Percentiles rank a stretch among this genome's conserved stretches.
Evolutionary conservation across 371 early-diverging fungal species (phyloP).

Genomic region (Gilbertella persicaria): DNA sequence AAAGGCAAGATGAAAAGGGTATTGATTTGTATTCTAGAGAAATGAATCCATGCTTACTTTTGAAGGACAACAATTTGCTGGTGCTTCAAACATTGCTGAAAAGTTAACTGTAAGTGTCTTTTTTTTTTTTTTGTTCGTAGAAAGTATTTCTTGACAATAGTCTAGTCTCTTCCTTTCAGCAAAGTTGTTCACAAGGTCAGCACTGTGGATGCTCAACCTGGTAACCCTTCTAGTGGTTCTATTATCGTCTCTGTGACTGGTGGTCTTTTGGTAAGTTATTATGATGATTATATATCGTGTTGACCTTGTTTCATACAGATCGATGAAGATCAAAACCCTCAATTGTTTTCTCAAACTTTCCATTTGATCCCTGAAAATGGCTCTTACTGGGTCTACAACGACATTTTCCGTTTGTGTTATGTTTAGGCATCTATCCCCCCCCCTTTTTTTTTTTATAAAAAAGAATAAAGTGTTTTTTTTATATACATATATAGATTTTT

Average conservation of each 20-base stretch:
- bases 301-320: too few relatives aligned
- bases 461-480: background rate
- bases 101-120: constrained; percentile 75
- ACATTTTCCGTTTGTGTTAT: constrained; percentile 80
- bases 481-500: constrained; percentile 11
- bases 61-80: constrained; percentile 71
- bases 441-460: background rate
- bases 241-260: constrained; percentile 87
- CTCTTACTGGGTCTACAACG: constrained; percentile 74
- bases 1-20: background rate
- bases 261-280: constrained; percentile 71
- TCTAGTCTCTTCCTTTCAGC: constrained; percentile 82
- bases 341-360: constrained; percentile 85
- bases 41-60: constrained; percentile 83
- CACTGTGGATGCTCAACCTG: constrained; percentile 83
- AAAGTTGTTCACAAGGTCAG: constrained; percentile 67
- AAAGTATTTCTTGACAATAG: constrained; percentile 8
- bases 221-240: constrained; percentile 48
- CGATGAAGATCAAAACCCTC: constrained; percentile 78
- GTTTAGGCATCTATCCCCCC: constrained; percentile 22
- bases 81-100: constrained; percentile 64
- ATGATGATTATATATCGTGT: too few relatives aligned
- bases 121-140: constrained; percentile 1
- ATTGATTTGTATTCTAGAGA: constrained; percentile 53
- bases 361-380: constrained; percentile 65